Conservation (phyloP, 768 basidiomycete genomes). For the Mycena venus region DNA sequence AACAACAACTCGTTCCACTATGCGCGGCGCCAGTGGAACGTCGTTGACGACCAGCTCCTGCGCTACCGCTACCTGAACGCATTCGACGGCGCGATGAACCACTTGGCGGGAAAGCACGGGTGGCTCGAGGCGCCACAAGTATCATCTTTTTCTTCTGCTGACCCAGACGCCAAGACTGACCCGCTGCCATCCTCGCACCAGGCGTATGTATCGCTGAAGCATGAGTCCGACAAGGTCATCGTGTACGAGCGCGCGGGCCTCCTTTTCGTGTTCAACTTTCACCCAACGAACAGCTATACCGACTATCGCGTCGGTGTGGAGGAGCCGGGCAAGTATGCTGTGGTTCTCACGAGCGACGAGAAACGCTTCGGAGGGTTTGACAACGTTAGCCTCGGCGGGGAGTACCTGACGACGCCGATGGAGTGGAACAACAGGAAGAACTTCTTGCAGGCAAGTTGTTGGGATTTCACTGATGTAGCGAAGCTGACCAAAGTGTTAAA, state of each 20-base stretch:
- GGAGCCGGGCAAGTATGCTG: conserved; percentile 84
- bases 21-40: conserved; percentile 96
- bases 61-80: conserved; percentile 96
- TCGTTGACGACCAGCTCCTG: conserved; percentile 86
- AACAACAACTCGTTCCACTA: conserved; percentile 98
- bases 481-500: not conserved
- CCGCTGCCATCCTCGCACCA: conserved; percentile 45
- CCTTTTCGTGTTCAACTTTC: conserved; percentile 98
- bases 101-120: conserved; percentile 79
- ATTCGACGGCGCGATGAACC: conserved; percentile 95
- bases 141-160: conserved; percentile 35
- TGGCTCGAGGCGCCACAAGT: conserved; percentile 91
- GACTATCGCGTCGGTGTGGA: conserved; percentile 97
- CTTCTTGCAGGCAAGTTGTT: conserved; percentile 78
- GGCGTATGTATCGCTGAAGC: conserved; percentile 95
- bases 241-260: conserved; percentile 95
- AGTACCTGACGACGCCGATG: conserved; percentile 85
- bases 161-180: conserved; percentile 17
- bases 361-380: conserved; percentile 91
- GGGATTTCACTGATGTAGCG: not conserved
- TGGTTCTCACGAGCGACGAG: conserved; percentile 89
- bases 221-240: conserved; percentile 93
- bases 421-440: conserved; percentile 96
- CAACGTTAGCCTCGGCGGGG: conserved; percentile 73
- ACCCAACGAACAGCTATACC: conserved; percentile 89